These are phyloP conservation scores for Jaapia argillacea DNA, from an alignment of 768 basidiomycete genomes.

Conservation along the genomic window DNA sequence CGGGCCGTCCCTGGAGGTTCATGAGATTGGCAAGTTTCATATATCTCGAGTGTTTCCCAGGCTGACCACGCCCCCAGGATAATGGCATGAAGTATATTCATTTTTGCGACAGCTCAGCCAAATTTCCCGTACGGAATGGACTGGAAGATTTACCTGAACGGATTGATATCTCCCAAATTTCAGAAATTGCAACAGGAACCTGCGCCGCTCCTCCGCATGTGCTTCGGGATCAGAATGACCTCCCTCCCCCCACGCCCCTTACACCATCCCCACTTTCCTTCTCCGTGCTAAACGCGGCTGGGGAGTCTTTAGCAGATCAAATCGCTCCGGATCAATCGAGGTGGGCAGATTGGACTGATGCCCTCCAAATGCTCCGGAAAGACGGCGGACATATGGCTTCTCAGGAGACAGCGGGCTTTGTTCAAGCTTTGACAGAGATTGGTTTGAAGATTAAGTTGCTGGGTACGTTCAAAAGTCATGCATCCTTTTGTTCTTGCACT, in stretches of 20 bases:
- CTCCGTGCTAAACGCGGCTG: constrained; percentile 59
- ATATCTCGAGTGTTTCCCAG: constrained; percentile 1
- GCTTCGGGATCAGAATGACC: constrained; percentile 48
- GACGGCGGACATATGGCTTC: constrained; percentile 80
- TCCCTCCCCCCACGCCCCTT: constrained; percentile 43
- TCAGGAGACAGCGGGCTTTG: constrained; percentile 78
- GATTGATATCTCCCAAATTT: constrained; percentile 73
- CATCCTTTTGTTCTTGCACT: constrained; percentile 1
- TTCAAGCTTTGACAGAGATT: constrained; percentile 82
- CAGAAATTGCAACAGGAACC: constrained; percentile 68
- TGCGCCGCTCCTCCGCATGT: constrained; percentile 61
- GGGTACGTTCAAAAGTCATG: constrained; percentile 33
- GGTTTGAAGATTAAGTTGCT: constrained; percentile 86
- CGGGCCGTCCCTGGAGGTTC: constrained; percentile 72
- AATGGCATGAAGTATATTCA: constrained; percentile 73
- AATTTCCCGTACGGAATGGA: constrained; percentile 71
- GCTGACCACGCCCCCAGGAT: constrained; percentile 38
- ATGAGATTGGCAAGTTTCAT: constrained; percentile 57
- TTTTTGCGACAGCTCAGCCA: constrained; percentile 72
- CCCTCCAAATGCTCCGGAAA: constrained; percentile 75
- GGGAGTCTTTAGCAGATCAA: constrained; percentile 67
- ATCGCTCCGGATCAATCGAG: constrained; percentile 68
- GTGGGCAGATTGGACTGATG: constrained; percentile 95
- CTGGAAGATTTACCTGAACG: constrained; percentile 83
- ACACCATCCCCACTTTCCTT: constrained; percentile 64